These are phyloP conservation scores for Pisolithus marmoratus DNA, from an alignment of 768 basidiomycete species.

Conservation along the genomic window DNA sequence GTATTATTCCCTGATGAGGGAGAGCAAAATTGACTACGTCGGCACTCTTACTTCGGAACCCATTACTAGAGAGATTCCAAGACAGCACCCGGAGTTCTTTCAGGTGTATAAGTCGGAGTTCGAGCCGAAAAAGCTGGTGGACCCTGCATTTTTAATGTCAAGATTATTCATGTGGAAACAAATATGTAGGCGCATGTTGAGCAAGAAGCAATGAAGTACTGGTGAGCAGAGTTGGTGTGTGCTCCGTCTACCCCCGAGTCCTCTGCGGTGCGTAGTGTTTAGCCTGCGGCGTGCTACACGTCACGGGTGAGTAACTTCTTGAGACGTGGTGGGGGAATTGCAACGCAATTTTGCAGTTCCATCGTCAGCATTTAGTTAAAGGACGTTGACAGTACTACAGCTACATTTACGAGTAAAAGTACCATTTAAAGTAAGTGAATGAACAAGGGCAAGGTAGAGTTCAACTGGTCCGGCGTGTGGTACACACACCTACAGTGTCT, in stretches of 20 bases:
- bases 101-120: not conserved
- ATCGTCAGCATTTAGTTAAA: not conserved
- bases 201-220: too few relatives aligned
- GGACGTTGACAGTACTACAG: constrained; percentile 10
- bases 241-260: too few relatives aligned
- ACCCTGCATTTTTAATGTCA: too few relatives aligned
- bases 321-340: too few relatives aligned
- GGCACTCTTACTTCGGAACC: not conserved
- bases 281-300: too few relatives aligned
- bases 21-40: constrained; percentile 25
- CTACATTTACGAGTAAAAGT: constrained; percentile 26
- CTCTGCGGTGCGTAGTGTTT: too few relatives aligned
- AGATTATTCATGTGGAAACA: too few relatives aligned
- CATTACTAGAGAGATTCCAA: not conserved
- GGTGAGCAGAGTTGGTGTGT: too few relatives aligned
- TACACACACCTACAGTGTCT: constrained; percentile 11
- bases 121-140: too few relatives aligned
- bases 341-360: too few relatives aligned
- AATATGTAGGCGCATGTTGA: too few relatives aligned
- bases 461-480: constrained; percentile 7
- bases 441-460: not conserved
- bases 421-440: constrained; percentile 1
- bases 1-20: constrained; percentile 26
- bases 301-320: too few relatives aligned
- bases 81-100: not conserved